Percentiles rank a stretch among this genome's conserved stretches.
These are phyloP conservation scores for Zygoascus ofunaensis DNA, from an alignment of 805 yeast species.

Conservation along the genomic window DNA sequence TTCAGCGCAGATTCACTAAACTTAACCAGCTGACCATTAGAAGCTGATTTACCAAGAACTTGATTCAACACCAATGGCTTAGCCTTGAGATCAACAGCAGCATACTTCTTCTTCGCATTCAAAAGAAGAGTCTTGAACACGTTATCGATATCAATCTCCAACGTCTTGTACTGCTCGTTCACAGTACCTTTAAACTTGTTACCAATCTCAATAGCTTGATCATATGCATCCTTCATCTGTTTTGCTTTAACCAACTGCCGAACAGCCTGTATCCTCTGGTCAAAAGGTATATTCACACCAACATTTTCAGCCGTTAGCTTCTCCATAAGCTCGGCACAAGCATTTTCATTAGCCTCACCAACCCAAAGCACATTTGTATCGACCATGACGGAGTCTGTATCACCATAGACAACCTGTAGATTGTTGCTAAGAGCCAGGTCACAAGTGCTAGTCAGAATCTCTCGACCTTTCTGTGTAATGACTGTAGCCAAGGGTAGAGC, in stretches of 20 bases:
- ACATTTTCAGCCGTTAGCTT: background rate
- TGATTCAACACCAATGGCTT: constrained; percentile 35
- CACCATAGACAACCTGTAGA: constrained; percentile 89
- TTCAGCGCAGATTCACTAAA: background rate
- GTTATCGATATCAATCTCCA: constrained; percentile 94
- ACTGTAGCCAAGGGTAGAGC: constrained; percentile 95
- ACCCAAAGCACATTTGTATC: constrained; percentile 59
- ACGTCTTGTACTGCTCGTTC: constrained; percentile 74
- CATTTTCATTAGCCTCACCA: background rate
- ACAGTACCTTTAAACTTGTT: constrained; percentile 75
- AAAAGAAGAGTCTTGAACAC: constrained; percentile 75
- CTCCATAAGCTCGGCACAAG: constrained; percentile 1
- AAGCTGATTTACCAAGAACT: background rate
- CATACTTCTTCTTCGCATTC: constrained; percentile 96
- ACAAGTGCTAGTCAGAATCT: constrained; percentile 84
- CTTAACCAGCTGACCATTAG: constrained; percentile 38
- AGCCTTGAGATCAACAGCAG: constrained; percentile 66
- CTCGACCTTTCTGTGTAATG: constrained; percentile 92
- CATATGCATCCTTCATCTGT: constrained; percentile 34
- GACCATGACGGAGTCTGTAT: constrained; percentile 98
- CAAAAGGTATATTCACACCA: background rate
- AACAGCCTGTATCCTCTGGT: background rate
- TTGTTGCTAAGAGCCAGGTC: constrained; percentile 82
- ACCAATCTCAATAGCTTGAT: constrained; percentile 76
- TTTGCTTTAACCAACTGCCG: constrained; percentile 1